phyloP scores from a whole-genome alignment of 1,139 yeast genomes.

The Geotrichum europaeum region DNA sequence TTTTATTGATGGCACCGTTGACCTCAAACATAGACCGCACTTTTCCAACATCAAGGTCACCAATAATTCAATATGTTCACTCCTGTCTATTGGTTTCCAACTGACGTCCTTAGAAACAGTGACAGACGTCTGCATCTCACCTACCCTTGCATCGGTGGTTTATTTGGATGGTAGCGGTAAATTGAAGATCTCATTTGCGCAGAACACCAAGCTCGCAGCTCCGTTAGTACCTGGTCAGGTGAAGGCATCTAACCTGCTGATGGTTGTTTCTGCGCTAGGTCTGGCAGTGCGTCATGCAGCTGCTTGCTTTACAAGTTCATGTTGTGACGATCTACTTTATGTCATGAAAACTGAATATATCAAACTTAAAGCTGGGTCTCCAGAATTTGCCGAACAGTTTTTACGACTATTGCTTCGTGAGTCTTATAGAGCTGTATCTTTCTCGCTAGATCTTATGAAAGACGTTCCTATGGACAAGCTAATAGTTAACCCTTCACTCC shows the following conservation, averaged over 20 bases:
- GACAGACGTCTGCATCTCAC: slow-evolving; percentile 47
- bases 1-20: slow-evolving; percentile 25
- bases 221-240: slow-evolving; percentile 9
- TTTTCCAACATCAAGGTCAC: slow-evolving; percentile 17
- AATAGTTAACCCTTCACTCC: slow-evolving; percentile 67
- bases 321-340: slow-evolving; percentile 62
- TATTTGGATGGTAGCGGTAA: slow-evolving; percentile 28
- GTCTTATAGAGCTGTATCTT: slow-evolving; percentile 61
- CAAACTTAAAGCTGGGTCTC: slow-evolving; percentile 14
- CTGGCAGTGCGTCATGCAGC: slow-evolving; percentile 61
- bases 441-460: slow-evolving; percentile 58
- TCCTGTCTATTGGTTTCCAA: slow-evolving; percentile 55
- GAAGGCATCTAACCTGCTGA: slow-evolving; percentile 6
- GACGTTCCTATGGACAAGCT: slow-evolving; percentile 64
- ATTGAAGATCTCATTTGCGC: slow-evolving; percentile 22
- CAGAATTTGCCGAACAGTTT: slow-evolving; percentile 21
- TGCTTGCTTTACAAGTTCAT: slow-evolving; percentile 58
- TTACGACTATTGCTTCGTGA: slow-evolving; percentile 47
- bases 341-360: slow-evolving; percentile 41
- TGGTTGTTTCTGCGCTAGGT: slow-evolving; percentile 45
- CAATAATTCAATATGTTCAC: slow-evolving; percentile 36
- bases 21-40: slow-evolving; percentile 22
- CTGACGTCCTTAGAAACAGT: slow-evolving; percentile 41
- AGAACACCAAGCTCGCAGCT: slow-evolving; percentile 8
- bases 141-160: slow-evolving; percentile 49